Base-by-base conservation (phyloP, 371 early-diverging fungal genomes). In the Mycotypha africana region DNA sequence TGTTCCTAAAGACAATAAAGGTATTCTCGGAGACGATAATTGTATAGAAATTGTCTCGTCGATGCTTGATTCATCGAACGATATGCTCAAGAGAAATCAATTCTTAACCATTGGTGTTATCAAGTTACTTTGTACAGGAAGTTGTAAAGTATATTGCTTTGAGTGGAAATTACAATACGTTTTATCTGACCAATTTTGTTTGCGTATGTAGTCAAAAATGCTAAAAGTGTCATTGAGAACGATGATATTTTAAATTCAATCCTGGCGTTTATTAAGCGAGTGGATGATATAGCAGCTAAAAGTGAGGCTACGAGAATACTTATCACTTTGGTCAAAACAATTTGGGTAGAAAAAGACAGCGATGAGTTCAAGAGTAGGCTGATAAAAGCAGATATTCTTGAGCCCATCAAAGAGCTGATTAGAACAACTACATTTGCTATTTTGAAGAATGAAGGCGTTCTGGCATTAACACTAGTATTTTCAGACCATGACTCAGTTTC, bases 231-330 rank as follows among this genome's bases (percentile, higher is more conserved):
- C 0, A 53, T 52, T 26, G 30, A 44, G 24, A 41, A 44, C 39
- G 30, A 40, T 14, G 30, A 28, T 23, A 26, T 28, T 10, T 51
- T 79, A 7, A 53, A 55, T 10, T 49, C 61, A 5, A 45, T 84
- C 10, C 43, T 75, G 4, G 62, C 52, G 0, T 62, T 81, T 42
- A 59, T 79, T 28, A 52, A 62, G 7, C 61, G 79, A 11, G 70
- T 79, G 0, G 84, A 84, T 33, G 78, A 84, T 47, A 61, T 71
- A 20, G 65, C 74, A 19, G 67, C 81, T 12, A 74, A 73, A 47
- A 81, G 82, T 42, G 84, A 84, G 49, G 79, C 79, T 2, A 80
- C 82, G 8, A 65, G 84, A 21, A 62, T 77, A 0, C 43, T 81
- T n/a, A 75, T 77, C 42, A 78, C 79, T 41, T 53, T 81, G 37